A percentile compares a stretch with the other conserved stretches of the same genome.
Evolutionary conservation across 257 asterid species (phyloP).

Genomic region (Capsicum chinense): DNA sequence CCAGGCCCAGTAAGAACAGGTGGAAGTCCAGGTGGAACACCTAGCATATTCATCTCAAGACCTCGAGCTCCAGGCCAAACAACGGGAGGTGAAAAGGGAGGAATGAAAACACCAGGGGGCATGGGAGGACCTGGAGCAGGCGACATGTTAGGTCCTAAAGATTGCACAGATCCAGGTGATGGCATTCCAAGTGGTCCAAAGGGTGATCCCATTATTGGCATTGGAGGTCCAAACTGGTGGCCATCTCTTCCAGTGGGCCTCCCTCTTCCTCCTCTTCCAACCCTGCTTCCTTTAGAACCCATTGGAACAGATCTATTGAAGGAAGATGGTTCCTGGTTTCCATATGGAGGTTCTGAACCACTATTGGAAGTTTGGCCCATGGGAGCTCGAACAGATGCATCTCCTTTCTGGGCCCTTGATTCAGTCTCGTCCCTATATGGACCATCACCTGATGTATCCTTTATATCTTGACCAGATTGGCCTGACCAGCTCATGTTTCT

Average conservation of each 20-base stretch:
- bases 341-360: constrained; percentile 66
- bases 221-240: constrained; percentile 66
- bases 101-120: constrained; percentile 65
- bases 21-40: constrained; percentile 77
- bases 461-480: constrained; percentile 67
- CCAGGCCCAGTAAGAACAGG: constrained; percentile 83
- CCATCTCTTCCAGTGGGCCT: constrained; percentile 78
- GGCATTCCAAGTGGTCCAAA: constrained; percentile 88
- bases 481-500: constrained; percentile 51
- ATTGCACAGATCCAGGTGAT: constrained; percentile 82
- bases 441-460: constrained; percentile 58
- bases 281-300: constrained; percentile 72
- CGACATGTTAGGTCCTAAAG: constrained; percentile 81
- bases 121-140: constrained; percentile 90
- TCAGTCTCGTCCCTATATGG: constrained; percentile 69
- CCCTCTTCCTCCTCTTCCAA: constrained; percentile 85
- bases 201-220: constrained; percentile 74
- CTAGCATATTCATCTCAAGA: constrained; percentile 82
- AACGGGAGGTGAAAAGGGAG: constrained; percentile 86
- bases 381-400: constrained; percentile 50
- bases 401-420: constrained; percentile 54
- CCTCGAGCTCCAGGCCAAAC: constrained; percentile 96
- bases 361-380: constrained; percentile 63
- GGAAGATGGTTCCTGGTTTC: constrained; percentile 66
- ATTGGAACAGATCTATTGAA: constrained; percentile 60